Evolutionary conservation across 2,329 filamentous ascomycete genomes (phyloP).

Genomic region (Penicillium sp.): DNA sequence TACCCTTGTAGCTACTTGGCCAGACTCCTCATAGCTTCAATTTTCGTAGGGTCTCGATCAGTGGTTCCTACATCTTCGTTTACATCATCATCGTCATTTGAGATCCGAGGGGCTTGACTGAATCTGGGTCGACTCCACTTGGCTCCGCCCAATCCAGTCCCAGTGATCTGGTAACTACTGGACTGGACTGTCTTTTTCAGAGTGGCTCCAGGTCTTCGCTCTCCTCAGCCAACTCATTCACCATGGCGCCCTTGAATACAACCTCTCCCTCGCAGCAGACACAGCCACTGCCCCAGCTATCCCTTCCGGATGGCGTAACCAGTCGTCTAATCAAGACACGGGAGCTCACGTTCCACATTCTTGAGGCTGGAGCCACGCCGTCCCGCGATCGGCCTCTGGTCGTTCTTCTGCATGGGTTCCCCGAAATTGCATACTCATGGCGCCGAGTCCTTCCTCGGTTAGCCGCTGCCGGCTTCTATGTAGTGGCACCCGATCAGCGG

Average conservation of each 20-base stretch:
- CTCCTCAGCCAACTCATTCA: neutral
- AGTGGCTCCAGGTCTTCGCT: neutral
- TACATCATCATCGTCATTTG: neutral
- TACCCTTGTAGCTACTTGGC: too few species aligned
- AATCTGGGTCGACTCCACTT: neutral
- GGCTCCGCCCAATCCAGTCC: neutral
- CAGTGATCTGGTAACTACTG: neutral
- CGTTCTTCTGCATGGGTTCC: constrained; percentile 60
- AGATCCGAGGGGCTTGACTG: neutral
- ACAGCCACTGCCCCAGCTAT: constrained; percentile 48
- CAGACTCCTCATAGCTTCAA: too few species aligned
- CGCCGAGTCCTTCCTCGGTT: constrained; percentile 56
- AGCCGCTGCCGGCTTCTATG: constrained; percentile 57
- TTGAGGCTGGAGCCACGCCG: constrained; percentile 48
- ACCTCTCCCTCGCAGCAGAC: constrained; percentile 3
- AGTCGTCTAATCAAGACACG: constrained; percentile 55
- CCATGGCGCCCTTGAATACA: constrained; percentile 9
- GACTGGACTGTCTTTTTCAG: neutral
- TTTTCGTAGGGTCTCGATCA: too few species aligned
- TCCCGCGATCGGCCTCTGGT: constrained; percentile 47
- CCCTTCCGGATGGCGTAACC: constrained; percentile 51
- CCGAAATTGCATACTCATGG: constrained; percentile 65
- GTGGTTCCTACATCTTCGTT: neutral
- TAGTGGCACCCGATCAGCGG: constrained; percentile 62
- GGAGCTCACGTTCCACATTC: constrained; percentile 56